Percentiles rank a stretch among this genome's conserved stretches.
These are phyloP conservation scores for Eucalyptus polybractea DNA, from an alignment of 345 rosid species.

Conservation along the genomic window DNA sequence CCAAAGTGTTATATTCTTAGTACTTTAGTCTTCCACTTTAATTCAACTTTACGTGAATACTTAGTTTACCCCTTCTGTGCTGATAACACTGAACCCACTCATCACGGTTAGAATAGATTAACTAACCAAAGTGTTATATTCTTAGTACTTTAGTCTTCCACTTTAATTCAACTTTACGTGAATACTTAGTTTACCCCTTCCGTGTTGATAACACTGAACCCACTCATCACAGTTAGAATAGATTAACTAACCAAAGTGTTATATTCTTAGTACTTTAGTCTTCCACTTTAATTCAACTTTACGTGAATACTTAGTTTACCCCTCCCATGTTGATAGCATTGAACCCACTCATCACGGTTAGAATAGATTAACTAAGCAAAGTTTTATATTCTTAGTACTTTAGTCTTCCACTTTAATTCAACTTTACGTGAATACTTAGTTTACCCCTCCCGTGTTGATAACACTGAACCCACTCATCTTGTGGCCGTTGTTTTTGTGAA, in stretches of 20 bases:
- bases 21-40: background rate
- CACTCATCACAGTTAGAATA: too few relatives aligned
- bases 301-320: background rate
- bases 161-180: background rate
- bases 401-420: background rate
- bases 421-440: background rate
- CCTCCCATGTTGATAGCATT: background rate
- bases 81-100: background rate
- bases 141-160: background rate
- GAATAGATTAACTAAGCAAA: background rate
- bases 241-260: background rate
- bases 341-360: too few relatives aligned
- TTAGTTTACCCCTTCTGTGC: background rate
- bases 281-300: background rate
- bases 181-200: background rate
- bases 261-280: background rate
- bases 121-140: background rate
- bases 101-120: too few relatives aligned
- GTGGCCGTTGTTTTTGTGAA: background rate
- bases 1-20: background rate
- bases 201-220: too few relatives aligned
- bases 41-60: background rate
- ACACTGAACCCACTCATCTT: background rate
- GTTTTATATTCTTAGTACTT: background rate
- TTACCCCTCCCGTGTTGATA: background rate